Evolutionary conservation across 345 rosid genomes (phyloP).

Genomic region (Eucalyptus shirleyi): DNA sequence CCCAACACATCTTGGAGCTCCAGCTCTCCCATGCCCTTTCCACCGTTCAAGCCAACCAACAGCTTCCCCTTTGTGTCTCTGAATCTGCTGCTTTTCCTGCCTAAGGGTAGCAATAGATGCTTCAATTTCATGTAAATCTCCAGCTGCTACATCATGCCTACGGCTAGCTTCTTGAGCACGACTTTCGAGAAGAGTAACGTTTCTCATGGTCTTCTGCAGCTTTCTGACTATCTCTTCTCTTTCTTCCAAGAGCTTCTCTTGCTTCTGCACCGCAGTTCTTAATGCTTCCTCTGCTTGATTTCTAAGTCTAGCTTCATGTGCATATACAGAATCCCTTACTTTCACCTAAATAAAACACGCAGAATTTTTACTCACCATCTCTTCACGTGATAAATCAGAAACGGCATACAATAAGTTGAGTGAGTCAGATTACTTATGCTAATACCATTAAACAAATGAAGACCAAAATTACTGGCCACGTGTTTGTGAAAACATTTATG

Average conservation of each 20-base stretch:
- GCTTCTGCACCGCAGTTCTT: conserved; percentile 10
- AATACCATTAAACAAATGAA: neutral
- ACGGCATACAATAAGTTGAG: neutral
- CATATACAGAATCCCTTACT: conserved; percentile 23
- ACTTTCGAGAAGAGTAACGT: conserved; percentile 41
- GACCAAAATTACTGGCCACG: neutral
- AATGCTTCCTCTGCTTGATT: conserved; percentile 37
- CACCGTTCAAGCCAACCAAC: conserved; percentile 57
- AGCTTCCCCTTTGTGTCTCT: conserved; percentile 59
- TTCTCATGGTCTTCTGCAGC: conserved; percentile 40
- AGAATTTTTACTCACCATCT: neutral
- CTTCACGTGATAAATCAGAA: neutral
- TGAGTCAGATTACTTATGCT: neutral
- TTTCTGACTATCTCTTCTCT: conserved; percentile 28
- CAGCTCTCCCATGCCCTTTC: conserved; percentile 36
- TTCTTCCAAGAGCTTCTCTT: conserved; percentile 31
- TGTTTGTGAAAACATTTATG: neutral
- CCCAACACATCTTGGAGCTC: conserved; percentile 29
- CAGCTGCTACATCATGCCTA: conserved; percentile 31
- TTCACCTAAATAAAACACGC: conserved; percentile 22
- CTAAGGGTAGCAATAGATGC: conserved; percentile 40
- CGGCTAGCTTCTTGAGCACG: conserved; percentile 36
- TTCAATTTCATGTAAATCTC: conserved; percentile 32
- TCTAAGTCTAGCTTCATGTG: conserved; percentile 27
- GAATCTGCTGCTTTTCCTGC: conserved; percentile 47